These are phyloP conservation scores for Phytomonas sp. DNA, from an alignment of 208 protist genomes.

Conservation along the genomic window DNA sequence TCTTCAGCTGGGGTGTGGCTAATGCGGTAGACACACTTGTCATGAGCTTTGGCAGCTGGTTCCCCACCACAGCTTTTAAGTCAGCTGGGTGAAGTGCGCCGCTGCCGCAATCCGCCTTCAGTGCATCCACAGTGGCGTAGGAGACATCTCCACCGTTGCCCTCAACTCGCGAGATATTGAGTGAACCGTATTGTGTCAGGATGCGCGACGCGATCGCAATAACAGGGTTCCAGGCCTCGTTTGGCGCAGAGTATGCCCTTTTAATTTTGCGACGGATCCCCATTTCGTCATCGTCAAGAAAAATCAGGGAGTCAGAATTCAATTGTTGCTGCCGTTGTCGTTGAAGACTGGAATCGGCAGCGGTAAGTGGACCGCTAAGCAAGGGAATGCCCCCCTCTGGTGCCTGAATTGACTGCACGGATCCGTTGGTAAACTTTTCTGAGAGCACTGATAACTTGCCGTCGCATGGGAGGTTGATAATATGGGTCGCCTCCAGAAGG, in stretches of 20 bases:
- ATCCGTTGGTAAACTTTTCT: slow-evolving; percentile 38
- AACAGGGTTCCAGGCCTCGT: slow-evolving; percentile 85
- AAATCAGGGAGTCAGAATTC: slow-evolving; percentile 94
- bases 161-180: slow-evolving; percentile 48
- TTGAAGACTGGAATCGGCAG: background rate
- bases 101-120: slow-evolving; percentile 54
- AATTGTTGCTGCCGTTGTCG: slow-evolving; percentile 25
- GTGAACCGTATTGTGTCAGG: slow-evolving; percentile 18
- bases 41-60: slow-evolving; percentile 35
- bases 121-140: slow-evolving; percentile 27
- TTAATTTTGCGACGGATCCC: slow-evolving; percentile 95
- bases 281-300: slow-evolving; percentile 94
- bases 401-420: slow-evolving; percentile 24
- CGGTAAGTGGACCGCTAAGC: slow-evolving; percentile 61
- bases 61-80: slow-evolving; percentile 87
- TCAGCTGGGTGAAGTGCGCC: slow-evolving; percentile 86
- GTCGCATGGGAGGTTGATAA: slow-evolving; percentile 48
- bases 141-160: slow-evolving; percentile 49
- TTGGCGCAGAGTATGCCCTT: slow-evolving; percentile 91
- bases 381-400: slow-evolving; percentile 58
- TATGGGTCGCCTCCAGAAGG: slow-evolving; percentile 59
- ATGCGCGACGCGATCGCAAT: slow-evolving; percentile 79
- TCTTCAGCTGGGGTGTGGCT: slow-evolving; percentile 52
- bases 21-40: slow-evolving; percentile 27
- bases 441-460: slow-evolving; percentile 29